Percentiles rank a stretch among this genome's conserved stretches.
These are phyloP conservation scores for Samsoniella hepiali DNA, from an alignment of 2,329 filamentous ascomycete species.

Conservation along the genomic window DNA sequence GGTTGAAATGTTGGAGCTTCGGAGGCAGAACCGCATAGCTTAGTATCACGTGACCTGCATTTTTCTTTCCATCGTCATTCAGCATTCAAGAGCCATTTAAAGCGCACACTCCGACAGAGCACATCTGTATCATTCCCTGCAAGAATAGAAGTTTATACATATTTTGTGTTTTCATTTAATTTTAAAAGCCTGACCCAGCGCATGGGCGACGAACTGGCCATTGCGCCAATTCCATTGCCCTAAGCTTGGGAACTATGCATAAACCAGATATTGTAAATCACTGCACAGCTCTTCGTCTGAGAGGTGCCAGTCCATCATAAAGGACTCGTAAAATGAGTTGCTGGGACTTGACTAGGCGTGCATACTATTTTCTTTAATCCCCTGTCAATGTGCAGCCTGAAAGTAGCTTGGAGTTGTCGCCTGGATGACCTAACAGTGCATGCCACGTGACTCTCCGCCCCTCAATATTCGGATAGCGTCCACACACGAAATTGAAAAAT, in stretches of 20 bases:
- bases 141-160: no score
- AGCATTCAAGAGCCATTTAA: background rate
- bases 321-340: background rate
- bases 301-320: background rate
- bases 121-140: background rate
- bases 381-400: background rate
- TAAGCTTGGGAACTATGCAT: background rate
- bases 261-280: background rate
- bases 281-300: background rate
- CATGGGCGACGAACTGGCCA: no score
- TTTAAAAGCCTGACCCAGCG: no score
- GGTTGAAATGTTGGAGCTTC: background rate
- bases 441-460: conserved; percentile 37
- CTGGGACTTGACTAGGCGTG: no score
- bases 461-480: conserved; percentile 42
- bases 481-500: conserved; percentile 48
- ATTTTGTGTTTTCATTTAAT: no score
- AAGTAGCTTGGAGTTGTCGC: background rate
- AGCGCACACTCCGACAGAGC: background rate
- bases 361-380: background rate
- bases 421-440: conserved; percentile 30
- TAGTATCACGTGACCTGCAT: background rate
- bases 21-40: background rate
- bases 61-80: background rate
- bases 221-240: background rate